A percentile compares a stretch with the other conserved stretches of the same genome.
phyloP scores from a whole-genome alignment of 2,329 filamentous ascomycete species.

The Alternaria alternata region DNA sequence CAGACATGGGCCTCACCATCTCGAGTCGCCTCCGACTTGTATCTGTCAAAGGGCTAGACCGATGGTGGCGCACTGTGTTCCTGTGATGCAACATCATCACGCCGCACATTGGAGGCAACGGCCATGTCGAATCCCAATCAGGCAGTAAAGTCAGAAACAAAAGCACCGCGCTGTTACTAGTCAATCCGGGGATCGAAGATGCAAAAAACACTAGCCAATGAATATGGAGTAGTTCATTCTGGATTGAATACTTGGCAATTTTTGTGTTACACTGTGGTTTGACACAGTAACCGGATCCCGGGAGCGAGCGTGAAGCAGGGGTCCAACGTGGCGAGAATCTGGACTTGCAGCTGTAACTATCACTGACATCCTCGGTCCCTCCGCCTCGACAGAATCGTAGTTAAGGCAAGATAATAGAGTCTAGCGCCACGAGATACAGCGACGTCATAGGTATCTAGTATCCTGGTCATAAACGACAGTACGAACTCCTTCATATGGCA shows the following conservation, averaged over 20 bases:
- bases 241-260: neutral
- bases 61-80: neutral
- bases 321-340: neutral
- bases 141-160: neutral
- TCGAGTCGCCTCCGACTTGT: neutral
- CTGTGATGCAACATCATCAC: neutral
- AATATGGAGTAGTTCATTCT: neutral
- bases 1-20: neutral
- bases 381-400: neutral
- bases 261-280: neutral
- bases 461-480: neutral
- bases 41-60: neutral
- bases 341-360: neutral
- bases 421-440: neutral
- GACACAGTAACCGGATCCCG: neutral
- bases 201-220: neutral
- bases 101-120: neutral
- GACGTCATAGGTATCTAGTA: conserved; percentile 5
- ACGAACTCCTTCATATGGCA: conserved; percentile 26
- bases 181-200: neutral
- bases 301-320: neutral
- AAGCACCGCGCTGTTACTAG: neutral
- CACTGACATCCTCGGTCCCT: neutral
- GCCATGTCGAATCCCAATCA: neutral
- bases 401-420: neutral